Percentiles rank a stretch among this genome's conserved stretches.
phyloP scores from a whole-genome alignment of 176 grass and related monocot genomes.

The Aechmea fasciata region DNA sequence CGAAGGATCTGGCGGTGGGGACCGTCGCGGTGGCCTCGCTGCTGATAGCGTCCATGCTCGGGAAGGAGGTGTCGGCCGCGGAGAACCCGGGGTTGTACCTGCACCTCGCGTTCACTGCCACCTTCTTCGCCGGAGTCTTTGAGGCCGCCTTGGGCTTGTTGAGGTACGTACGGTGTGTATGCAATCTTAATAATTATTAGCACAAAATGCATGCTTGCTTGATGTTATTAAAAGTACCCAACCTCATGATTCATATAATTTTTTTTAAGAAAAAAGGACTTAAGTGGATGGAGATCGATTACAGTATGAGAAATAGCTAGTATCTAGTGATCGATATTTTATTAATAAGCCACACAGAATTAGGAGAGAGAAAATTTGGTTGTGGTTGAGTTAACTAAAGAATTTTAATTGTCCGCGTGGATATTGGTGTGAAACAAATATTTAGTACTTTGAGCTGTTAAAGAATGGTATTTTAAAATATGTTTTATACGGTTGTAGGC shows the following conservation, averaged over 20 bases:
- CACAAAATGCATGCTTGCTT: no score
- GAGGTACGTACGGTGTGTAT: slow-evolving; percentile 43
- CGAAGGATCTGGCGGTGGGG: slow-evolving; percentile 74
- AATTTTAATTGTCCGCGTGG: no score
- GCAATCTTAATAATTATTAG: background rate
- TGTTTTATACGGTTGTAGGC: slow-evolving; percentile 22
- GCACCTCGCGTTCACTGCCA: slow-evolving; percentile 70
- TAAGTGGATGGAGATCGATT: no score
- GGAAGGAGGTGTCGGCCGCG: slow-evolving; percentile 40
- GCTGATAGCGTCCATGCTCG: slow-evolving; percentile 64
- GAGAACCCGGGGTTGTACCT: slow-evolving; percentile 54
- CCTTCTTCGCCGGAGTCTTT: slow-evolving; percentile 90
- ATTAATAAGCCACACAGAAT: no score
- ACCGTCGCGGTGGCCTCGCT: slow-evolving; percentile 87
- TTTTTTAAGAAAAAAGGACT: background rate
- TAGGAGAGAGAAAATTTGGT: no score
- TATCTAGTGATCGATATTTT: no score
- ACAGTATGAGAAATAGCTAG: no score
- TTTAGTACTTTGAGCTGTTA: background rate
- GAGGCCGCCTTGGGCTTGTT: slow-evolving; percentile 63
- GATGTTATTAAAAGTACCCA: no score
- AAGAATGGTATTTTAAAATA: background rate
- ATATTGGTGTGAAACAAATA: background rate
- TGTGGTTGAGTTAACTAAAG: no score
- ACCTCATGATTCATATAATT: no score